These are phyloP conservation scores for Candida sp. DNA, from an alignment of 1,139 yeast species.

Conservation along the genomic window DNA sequence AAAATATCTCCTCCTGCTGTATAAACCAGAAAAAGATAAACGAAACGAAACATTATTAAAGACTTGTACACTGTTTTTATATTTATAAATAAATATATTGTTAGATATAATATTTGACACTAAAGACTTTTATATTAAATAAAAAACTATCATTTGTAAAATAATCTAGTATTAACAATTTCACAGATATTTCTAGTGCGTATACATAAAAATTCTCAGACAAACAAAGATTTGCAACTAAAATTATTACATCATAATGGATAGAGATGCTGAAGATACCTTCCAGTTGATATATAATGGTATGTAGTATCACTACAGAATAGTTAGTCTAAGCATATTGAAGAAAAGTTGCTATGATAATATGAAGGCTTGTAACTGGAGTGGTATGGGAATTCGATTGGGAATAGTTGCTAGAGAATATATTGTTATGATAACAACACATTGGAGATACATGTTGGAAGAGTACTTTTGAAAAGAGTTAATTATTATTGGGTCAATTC, in stretches of 20 bases:
- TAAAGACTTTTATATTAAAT: too few species aligned
- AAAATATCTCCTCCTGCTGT: conserved; percentile 7
- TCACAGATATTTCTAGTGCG: too few species aligned
- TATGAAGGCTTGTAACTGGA: not conserved
- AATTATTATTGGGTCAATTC: too few species aligned
- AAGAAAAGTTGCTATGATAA: not conserved
- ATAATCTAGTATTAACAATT: too few species aligned
- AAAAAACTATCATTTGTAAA: too few species aligned
- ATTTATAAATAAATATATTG: not conserved
- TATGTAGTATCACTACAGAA: not conserved
- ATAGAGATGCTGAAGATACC: not conserved
- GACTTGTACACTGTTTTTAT: not conserved
- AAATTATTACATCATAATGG: too few species aligned
- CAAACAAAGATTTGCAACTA: too few species aligned
- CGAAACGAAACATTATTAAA: not conserved
- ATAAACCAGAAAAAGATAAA: too few species aligned
- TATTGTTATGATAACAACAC: not conserved
- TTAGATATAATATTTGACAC: too few species aligned
- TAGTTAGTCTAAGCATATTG: too few species aligned
- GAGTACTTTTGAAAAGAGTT: not conserved
- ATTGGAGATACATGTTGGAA: not conserved
- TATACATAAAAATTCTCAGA: too few species aligned
- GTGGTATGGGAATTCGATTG: not conserved
- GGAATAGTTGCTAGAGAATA: too few species aligned
- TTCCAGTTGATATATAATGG: not conserved